phyloP scores from a whole-genome alignment of 306 rosid species.

The Purshia tridentata region DNA sequence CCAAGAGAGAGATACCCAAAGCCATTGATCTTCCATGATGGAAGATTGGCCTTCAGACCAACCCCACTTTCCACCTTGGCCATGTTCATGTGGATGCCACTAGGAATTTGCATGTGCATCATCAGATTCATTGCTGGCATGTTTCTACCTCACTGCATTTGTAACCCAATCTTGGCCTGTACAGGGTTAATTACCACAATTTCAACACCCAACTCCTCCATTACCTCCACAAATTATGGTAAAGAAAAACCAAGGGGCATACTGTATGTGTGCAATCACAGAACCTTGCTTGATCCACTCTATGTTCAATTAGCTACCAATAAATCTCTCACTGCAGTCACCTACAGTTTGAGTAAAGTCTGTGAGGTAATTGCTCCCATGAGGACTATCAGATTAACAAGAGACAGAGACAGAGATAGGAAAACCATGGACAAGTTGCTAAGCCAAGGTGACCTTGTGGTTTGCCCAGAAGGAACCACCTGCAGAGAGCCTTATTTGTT shows the following conservation, averaged over 20 bases:
- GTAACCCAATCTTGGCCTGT: constrained; percentile 53
- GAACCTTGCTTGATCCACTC: constrained; percentile 76
- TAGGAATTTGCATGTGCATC: constrained; percentile 45
- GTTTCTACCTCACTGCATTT: constrained; percentile 38
- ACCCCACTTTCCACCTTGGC: constrained; percentile 42
- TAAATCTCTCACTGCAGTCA: constrained; percentile 50
- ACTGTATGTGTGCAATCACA: constrained; percentile 69
- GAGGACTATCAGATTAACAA: constrained; percentile 43
- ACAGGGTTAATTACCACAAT: constrained; percentile 44
- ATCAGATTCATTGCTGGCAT: constrained; percentile 36
- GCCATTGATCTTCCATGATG: constrained; percentile 72
- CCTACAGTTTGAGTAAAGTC: constrained; percentile 60
- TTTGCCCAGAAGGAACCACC: constrained; percentile 84
- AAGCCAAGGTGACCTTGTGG: constrained; percentile 50
- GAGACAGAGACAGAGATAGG: constrained; percentile 51
- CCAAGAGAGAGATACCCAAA: constrained; percentile 57
- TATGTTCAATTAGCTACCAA: constrained; percentile 32
- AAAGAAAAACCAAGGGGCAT: constrained; percentile 32
- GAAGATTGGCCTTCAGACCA: constrained; percentile 70
- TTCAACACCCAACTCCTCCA: constrained; percentile 18
- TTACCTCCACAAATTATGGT: neutral
- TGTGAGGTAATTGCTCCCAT: constrained; percentile 54
- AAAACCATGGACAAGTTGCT: constrained; percentile 41
- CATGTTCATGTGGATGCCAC: constrained; percentile 62
- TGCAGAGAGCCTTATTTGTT: constrained; percentile 74